Evolutionary conservation across 495 filamentous ascomycete species (phyloP).

Genomic region (Penicillium longicatenatum): DNA sequence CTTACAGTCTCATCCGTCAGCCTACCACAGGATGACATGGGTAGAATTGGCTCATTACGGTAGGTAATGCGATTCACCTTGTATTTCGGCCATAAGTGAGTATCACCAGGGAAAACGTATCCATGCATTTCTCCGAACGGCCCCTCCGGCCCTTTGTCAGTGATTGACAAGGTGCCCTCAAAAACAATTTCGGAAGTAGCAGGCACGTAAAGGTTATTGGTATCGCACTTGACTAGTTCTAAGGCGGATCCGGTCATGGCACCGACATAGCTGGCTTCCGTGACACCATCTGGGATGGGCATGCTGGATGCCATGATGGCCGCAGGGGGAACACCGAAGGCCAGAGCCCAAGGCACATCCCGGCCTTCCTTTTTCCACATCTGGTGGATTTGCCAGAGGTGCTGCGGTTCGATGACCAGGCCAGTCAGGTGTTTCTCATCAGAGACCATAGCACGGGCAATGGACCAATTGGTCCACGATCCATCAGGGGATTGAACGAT

Average conservation of each 20-base stretch:
- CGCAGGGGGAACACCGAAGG: constrained; percentile 42
- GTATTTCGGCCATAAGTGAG: constrained; percentile 28
- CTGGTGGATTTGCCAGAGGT: constrained; percentile 39
- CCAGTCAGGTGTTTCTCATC: constrained; percentile 35
- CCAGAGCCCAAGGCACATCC: constrained; percentile 41
- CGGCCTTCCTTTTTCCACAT: constrained; percentile 40
- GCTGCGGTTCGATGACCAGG: constrained; percentile 33
- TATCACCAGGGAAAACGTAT: constrained; percentile 37
- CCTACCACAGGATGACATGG: constrained; percentile 36
- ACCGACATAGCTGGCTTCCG: constrained; percentile 40
- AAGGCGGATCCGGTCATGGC: constrained; percentile 37
- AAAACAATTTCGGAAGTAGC: constrained; percentile 44
- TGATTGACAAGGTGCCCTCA: constrained; percentile 40
- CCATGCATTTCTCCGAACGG: constrained; percentile 45
- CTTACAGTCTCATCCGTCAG: constrained; percentile 40
- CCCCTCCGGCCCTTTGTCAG: constrained; percentile 35
- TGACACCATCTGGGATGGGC: constrained; percentile 40
- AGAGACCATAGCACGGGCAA: constrained; percentile 41
- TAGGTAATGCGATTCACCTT: constrained; percentile 46
- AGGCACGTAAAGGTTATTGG: constrained; percentile 40
- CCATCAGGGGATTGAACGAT: constrained; percentile 39
- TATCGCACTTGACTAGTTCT: constrained; percentile 46
- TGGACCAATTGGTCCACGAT: constrained; percentile 47
- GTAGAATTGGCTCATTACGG: constrained; percentile 40
- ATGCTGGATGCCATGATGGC: constrained; percentile 43